Evolutionary conservation across 768 basidiomycete species (phyloP).

Genomic region (Mycena galericulata): DNA sequence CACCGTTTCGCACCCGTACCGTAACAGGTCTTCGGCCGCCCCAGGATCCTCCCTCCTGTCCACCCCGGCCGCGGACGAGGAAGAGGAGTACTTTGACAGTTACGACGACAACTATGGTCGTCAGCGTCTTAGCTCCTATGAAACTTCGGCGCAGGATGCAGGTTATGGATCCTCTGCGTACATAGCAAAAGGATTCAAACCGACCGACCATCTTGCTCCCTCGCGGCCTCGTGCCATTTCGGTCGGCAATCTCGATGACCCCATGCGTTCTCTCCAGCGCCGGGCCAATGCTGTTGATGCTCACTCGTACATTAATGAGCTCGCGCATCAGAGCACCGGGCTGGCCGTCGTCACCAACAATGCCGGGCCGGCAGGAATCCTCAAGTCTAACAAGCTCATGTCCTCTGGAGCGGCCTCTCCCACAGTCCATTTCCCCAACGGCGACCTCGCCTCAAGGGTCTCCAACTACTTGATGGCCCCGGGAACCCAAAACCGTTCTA

Average conservation of each 20-base stretch:
- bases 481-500: conserved; percentile 75
- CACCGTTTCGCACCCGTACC: conserved; percentile 95
- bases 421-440: conserved; percentile 78
- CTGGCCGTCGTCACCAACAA: conserved; percentile 52
- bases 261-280: conserved; percentile 76
- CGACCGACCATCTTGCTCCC: conserved; percentile 73
- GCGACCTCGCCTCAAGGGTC: conserved; percentile 68
- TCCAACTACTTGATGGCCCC: conserved; percentile 78
- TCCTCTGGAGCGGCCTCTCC: conserved; percentile 61
- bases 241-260: conserved; percentile 88
- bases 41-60: conserved; percentile 70
- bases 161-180: conserved; percentile 68
- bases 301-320: conserved; percentile 70
- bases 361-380: conserved; percentile 60
- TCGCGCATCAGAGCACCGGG: conserved; percentile 57
- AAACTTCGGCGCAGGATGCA: conserved; percentile 61
- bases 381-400: conserved; percentile 71
- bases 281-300: conserved; percentile 70
- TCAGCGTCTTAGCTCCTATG: conserved; percentile 74
- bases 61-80: conserved; percentile 78
- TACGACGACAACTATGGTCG: conserved; percentile 65
- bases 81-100: conserved; percentile 77
- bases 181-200: conserved; percentile 80
- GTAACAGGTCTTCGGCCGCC: conserved; percentile 68
- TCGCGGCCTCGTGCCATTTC: conserved; percentile 86